Conservation (phyloP, 202 grass and related monocot species). For the Saccharum hybrid region DNA sequence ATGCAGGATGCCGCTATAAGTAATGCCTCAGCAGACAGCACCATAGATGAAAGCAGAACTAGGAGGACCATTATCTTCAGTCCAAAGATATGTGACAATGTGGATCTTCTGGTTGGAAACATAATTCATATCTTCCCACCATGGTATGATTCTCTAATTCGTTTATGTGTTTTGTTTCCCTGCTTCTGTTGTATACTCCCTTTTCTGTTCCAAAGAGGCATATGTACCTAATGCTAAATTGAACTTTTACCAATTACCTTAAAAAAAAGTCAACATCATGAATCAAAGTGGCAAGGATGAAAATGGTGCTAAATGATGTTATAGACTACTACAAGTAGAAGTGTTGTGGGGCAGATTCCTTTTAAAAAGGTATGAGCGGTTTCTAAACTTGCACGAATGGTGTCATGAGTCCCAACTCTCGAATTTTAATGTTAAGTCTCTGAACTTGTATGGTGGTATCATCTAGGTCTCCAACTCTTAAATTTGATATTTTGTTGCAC, state of each 20-base stretch:
- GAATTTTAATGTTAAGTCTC: background rate
- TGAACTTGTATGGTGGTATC: background rate
- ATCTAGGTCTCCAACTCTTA: background rate
- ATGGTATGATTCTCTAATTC: constrained; percentile 54
- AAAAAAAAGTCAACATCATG: background rate
- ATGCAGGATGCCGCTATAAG: constrained; percentile 44
- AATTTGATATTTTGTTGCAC: background rate
- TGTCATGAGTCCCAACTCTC: background rate
- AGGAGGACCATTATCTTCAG: constrained; percentile 72
- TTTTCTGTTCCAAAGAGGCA: background rate
- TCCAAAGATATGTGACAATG: constrained; percentile 72
- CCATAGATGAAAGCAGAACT: constrained; percentile 41
- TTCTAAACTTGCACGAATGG: background rate
- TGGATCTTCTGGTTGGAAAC: constrained; percentile 71
- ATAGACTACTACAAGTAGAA: background rate
- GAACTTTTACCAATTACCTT: background rate
- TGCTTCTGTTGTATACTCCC: constrained; percentile 1
- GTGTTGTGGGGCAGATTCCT: background rate
- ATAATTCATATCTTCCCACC: constrained; percentile 66
- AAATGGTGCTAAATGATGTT: constrained; percentile 12
- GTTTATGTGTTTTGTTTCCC: constrained; percentile 27
- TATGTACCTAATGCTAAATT: constrained; percentile 6
- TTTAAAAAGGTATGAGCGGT: background rate
- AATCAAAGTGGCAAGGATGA: constrained; percentile 12
- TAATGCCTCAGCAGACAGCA: constrained; percentile 38